Conservation (phyloP, 2,329 filamentous ascomycete species). For the Penicillium paneum region DNA sequence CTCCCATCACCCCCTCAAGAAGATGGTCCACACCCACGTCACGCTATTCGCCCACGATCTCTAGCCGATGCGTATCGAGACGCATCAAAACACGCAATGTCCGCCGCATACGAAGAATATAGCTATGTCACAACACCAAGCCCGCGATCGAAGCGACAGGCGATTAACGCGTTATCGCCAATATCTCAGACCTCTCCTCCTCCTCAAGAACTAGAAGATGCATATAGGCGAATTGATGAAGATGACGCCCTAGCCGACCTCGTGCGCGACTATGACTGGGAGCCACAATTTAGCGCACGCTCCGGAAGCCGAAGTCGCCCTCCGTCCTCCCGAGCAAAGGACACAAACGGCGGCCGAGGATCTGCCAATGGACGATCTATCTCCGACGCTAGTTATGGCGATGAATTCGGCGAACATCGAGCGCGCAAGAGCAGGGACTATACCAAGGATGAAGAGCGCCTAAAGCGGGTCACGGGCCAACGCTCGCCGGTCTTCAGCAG, state of each 20-base stretch:
- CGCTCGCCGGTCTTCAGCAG: slow-evolving; percentile 42
- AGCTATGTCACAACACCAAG: slow-evolving; percentile 28
- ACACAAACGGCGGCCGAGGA: slow-evolving; percentile 15
- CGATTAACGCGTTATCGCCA: slow-evolving; percentile 29
- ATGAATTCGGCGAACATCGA: slow-evolving; percentile 34
- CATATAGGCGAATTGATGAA: slow-evolving; percentile 41
- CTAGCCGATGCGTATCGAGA: slow-evolving; percentile 41
- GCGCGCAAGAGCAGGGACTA: slow-evolving; percentile 36
- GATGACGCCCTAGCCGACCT: slow-evolving; percentile 36
- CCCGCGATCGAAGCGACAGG: slow-evolving; percentile 28
- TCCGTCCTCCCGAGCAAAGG: slow-evolving; percentile 25
- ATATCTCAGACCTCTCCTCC: slow-evolving; percentile 36
- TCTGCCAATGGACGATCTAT: slow-evolving; percentile 18
- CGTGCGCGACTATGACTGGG: slow-evolving; percentile 33
- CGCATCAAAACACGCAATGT: slow-evolving; percentile 30
- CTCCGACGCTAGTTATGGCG: slow-evolving; percentile 34
- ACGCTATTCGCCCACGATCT: slow-evolving; percentile 38
- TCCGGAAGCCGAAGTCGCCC: slow-evolving; percentile 21
- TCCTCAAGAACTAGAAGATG: slow-evolving; percentile 38
- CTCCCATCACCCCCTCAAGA: slow-evolving; percentile 28
- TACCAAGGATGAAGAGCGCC: slow-evolving; percentile 38
- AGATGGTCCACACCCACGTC: slow-evolving; percentile 29
- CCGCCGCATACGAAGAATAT: slow-evolving; percentile 13
- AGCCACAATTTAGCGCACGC: slow-evolving; percentile 11
- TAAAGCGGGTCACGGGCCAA: slow-evolving; percentile 38